A percentile compares a stretch with the other conserved stretches of the same genome.
Evolutionary conservation across 345 rosid genomes (phyloP).

Genomic region (Streptanthus diversifolius): DNA sequence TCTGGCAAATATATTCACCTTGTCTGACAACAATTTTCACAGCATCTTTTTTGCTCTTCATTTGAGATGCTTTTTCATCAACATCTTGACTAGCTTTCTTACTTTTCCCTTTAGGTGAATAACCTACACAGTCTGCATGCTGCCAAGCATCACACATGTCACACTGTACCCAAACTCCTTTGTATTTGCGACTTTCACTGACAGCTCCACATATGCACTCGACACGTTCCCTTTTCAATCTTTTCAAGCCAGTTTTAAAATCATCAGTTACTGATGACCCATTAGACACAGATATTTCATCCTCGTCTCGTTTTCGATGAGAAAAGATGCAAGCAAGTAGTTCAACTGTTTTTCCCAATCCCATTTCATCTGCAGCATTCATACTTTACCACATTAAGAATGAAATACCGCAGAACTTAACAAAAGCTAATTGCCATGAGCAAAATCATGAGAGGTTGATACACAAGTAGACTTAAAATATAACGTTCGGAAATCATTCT

Average conservation of each 20-base stretch:
- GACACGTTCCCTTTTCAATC: slow-evolving; percentile 80
- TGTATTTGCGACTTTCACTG: slow-evolving; percentile 69
- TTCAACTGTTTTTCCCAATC: slow-evolving; percentile 95
- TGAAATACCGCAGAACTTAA: not conserved
- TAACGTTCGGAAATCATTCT: not conserved
- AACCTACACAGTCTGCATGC: slow-evolving; percentile 96
- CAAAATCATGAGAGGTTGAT: not conserved
- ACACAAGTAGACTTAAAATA: not conserved
- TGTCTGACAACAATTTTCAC: slow-evolving; percentile 54
- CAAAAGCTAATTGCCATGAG: slow-evolving; percentile 1
- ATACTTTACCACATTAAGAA: slow-evolving; percentile 26
- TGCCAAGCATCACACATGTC: slow-evolving; percentile 99
- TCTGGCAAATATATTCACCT: slow-evolving; percentile 68
- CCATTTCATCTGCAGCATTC: slow-evolving; percentile 87
- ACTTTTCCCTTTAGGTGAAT: slow-evolving; percentile 66
- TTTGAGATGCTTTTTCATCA: slow-evolving; percentile 29
- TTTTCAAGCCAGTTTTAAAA: slow-evolving; percentile 44
- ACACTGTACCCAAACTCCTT: slow-evolving; percentile 94
- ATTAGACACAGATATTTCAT: slow-evolving; percentile 37
- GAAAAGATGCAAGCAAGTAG: slow-evolving; percentile 86
- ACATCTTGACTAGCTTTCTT: slow-evolving; percentile 34
- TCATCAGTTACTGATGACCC: slow-evolving; percentile 33
- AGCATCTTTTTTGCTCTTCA: slow-evolving; percentile 50
- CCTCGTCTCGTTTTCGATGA: slow-evolving; percentile 50
- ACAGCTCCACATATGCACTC: slow-evolving; percentile 98